phyloP scores from a whole-genome alignment of 768 basidiomycete genomes.

The Trametes coccinea region DNA sequence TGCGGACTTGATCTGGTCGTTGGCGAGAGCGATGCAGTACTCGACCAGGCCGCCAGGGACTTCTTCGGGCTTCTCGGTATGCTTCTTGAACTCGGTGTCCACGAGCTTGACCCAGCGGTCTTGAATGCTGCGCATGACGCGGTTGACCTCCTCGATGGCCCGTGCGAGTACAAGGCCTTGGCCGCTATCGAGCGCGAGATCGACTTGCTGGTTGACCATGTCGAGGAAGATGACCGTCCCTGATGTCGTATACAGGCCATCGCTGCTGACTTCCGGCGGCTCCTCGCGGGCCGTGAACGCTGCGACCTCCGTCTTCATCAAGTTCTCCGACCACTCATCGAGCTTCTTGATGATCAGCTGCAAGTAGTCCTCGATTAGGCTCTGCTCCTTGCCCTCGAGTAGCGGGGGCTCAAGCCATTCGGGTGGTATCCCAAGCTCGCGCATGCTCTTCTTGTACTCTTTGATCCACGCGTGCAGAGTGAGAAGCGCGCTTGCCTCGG shows the following conservation, averaged over 20 bases:
- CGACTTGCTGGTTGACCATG: conserved; percentile 97
- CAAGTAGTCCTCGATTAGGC: conserved; percentile 93
- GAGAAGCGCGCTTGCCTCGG: conserved; percentile 87
- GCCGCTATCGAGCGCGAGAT: conserved; percentile 92
- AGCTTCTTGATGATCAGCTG: conserved; percentile 91
- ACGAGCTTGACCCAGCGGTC: conserved; percentile 84
- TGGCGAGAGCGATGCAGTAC: conserved; percentile 94
- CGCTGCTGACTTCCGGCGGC: conserved; percentile 86
- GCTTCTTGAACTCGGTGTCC: conserved; percentile 84
- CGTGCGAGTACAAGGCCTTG: conserved; percentile 92
- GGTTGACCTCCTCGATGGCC: conserved; percentile 84
- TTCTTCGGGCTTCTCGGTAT: conserved; percentile 86
- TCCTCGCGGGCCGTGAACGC: conserved; percentile 83
- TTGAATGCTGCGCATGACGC: conserved; percentile 88
- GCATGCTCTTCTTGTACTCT: conserved; percentile 94
- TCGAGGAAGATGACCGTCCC: conserved; percentile 94
- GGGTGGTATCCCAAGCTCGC: conserved; percentile 80
- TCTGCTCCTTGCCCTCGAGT: conserved; percentile 93
- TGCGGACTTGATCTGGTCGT: conserved; percentile 96
- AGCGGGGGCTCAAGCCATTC: conserved; percentile 86
- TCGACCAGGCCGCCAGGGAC: conserved; percentile 87
- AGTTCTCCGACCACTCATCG: conserved; percentile 94
- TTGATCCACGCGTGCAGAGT: conserved; percentile 92
- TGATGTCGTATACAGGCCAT: conserved; percentile 88
- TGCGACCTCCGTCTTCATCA: conserved; percentile 87